Conservation (phyloP, 2,329 filamentous ascomycete species). For the Trichophyton benhamiae region DNA sequence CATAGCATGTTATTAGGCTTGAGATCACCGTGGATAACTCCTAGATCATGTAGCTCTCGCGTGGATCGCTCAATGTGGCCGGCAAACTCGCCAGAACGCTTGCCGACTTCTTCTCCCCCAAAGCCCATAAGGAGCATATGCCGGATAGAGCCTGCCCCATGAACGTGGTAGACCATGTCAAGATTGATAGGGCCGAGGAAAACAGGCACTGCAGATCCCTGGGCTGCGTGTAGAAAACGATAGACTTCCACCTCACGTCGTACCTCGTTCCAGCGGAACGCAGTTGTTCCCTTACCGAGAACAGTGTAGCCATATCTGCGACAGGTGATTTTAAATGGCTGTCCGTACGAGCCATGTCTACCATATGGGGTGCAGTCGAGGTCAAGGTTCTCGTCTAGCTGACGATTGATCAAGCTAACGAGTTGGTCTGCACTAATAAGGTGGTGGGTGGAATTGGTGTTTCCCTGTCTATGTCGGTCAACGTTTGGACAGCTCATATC, state of each 20-base stretch:
- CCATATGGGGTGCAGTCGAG: conserved; percentile 20
- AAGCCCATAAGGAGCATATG: conserved; percentile 24
- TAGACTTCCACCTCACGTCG: conserved; percentile 19
- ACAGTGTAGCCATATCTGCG: conserved; percentile 17
- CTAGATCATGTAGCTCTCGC: conserved; percentile 1
- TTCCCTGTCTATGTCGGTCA: conserved; percentile 12
- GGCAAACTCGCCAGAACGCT: conserved; percentile 4
- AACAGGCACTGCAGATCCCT: conserved; percentile 21
- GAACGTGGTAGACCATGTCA: conserved; percentile 18
- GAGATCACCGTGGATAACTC: conserved; percentile 13
- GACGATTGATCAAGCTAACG: conserved; percentile 16
- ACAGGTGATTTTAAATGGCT: conserved; percentile 22
- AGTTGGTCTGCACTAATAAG: conserved; percentile 13
- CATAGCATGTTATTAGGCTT: conserved; percentile 17
- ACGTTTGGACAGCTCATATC: conserved; percentile 21
- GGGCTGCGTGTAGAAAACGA: conserved; percentile 14
- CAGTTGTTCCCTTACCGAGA: conserved; percentile 24
- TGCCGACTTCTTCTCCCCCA: conserved; percentile 14
- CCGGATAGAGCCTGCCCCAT: conserved; percentile 19
- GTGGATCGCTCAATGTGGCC: conserved; percentile 7
- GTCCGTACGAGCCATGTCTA: conserved; percentile 18
- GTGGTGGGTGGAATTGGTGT: conserved; percentile 12
- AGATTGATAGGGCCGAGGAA: conserved; percentile 20
- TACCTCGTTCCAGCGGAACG: conserved; percentile 17
- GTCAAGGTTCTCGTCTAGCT: conserved; percentile 20